Conservation (phyloP, 164 flowering plant genomes). For the Umbilicus rupestris region DNA sequence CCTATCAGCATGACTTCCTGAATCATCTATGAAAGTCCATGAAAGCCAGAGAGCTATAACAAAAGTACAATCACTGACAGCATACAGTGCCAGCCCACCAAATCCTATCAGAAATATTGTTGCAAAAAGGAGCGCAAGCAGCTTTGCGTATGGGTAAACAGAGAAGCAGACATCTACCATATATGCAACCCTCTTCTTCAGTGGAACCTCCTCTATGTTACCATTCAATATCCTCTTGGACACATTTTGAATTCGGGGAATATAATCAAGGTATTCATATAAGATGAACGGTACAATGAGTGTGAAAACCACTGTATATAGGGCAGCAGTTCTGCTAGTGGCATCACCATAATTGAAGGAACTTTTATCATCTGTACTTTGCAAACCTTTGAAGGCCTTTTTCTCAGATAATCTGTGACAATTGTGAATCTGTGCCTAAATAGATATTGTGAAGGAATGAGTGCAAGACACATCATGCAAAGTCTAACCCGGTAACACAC, state of each 20-base stretch:
- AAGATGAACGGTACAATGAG: conserved; percentile 55
- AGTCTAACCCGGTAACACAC: neutral
- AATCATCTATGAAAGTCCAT: conserved; percentile 89
- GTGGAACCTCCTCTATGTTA: conserved; percentile 69
- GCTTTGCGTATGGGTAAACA: conserved; percentile 82
- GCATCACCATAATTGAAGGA: conserved; percentile 20
- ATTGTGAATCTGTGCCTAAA: conserved; percentile 25
- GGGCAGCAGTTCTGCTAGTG: conserved; percentile 48
- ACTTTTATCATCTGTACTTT: conserved; percentile 24
- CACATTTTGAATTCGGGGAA: conserved; percentile 36
- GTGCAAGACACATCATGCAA: neutral
- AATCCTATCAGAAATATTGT: conserved; percentile 73
- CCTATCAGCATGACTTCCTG: conserved; percentile 89
- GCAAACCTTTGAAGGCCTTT: conserved; percentile 14
- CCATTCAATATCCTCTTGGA: conserved; percentile 26
- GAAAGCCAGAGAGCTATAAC: conserved; percentile 88
- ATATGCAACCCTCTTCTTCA: conserved; percentile 84
- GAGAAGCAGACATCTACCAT: conserved; percentile 88
- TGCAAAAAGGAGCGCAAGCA: conserved; percentile 86
- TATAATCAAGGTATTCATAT: conserved; percentile 56
- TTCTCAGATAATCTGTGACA: conserved; percentile 35
- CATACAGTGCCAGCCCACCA: conserved; percentile 89
- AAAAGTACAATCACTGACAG: conserved; percentile 66
- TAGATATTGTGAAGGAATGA: neutral
- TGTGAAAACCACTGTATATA: conserved; percentile 48